These are phyloP conservation scores for Fusarium sp. DNA, from an alignment of 2,329 filamentous ascomycete genomes.

Conservation along the genomic window DNA sequence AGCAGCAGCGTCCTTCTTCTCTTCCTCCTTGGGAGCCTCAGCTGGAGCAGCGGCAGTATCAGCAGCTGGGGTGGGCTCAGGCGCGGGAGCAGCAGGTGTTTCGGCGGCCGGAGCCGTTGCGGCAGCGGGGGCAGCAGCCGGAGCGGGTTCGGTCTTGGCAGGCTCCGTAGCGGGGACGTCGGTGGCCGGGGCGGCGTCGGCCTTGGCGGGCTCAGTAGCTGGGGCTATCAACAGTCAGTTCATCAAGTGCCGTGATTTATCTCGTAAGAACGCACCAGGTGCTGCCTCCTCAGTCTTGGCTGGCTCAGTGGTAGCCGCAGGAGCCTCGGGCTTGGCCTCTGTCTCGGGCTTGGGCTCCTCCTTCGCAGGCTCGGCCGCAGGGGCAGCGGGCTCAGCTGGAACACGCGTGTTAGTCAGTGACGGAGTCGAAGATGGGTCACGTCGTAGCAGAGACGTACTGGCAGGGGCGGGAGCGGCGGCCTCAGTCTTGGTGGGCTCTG, in stretches of 20 bases:
- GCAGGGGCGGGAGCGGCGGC: conserved; percentile 47
- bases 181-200: conserved; percentile 47
- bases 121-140: conserved; percentile 35
- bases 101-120: conserved; percentile 40
- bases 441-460: conserved; percentile 41
- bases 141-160: conserved; percentile 40
- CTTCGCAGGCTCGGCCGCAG: conserved; percentile 44
- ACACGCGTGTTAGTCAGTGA: conserved; percentile 23
- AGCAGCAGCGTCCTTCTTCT: conserved; percentile 39
- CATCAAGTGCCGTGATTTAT: too few relatives aligned
- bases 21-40: conserved; percentile 44
- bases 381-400: conserved; percentile 41
- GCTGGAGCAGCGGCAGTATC: conserved; percentile 26
- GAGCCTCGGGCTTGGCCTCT: conserved; percentile 41
- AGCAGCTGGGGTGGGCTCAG: conserved; percentile 35
- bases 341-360: conserved; percentile 45
- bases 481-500: conserved; percentile 53
- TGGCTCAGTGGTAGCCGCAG: conserved; percentile 43
- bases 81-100: conserved; percentile 40
- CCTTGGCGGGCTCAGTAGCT: conserved; percentile 42
- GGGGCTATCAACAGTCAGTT: conserved; percentile 34
- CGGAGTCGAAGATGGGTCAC: background rate
- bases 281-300: conserved; percentile 43
- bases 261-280: conserved; percentile 34
- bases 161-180: conserved; percentile 45